Conservation (phyloP, 495 filamentous ascomycete species). For the Bacidia rubella region DNA sequence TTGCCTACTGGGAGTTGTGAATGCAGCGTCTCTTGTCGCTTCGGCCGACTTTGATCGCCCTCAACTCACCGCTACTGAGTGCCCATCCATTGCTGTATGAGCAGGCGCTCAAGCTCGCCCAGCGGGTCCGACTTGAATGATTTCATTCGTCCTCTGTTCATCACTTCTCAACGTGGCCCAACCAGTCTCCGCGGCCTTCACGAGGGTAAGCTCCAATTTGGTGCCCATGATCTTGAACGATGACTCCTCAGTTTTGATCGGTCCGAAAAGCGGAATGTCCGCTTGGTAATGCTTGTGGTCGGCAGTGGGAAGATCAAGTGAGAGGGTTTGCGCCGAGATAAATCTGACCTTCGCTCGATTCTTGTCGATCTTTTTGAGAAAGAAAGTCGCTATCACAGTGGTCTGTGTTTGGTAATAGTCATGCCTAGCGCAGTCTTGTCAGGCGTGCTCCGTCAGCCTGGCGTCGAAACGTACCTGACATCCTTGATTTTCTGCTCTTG, state of each 20-base stretch:
- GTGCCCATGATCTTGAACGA: slow-evolving; percentile 83
- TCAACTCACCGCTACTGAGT: no score
- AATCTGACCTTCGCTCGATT: slow-evolving; percentile 58
- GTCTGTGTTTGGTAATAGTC: slow-evolving; percentile 92
- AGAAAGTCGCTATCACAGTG: slow-evolving; percentile 79
- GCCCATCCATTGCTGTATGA: no score
- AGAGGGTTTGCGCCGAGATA: slow-evolving; percentile 35
- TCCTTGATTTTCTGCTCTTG: slow-evolving; percentile 45
- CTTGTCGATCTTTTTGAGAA: slow-evolving; percentile 94
- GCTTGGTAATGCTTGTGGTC: slow-evolving; percentile 74
- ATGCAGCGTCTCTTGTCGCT: no score
- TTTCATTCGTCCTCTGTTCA: slow-evolving; percentile 62
- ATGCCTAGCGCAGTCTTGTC: slow-evolving; percentile 35
- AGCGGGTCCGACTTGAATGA: slow-evolving; percentile 70
- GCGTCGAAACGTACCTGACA: slow-evolving; percentile 46
- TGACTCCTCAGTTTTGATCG: slow-evolving; percentile 59
- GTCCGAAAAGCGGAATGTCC: slow-evolving; percentile 59
- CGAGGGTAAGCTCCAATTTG: slow-evolving; percentile 77
- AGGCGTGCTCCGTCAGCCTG: no score
- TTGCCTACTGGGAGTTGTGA: no score
- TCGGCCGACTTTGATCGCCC: no score
- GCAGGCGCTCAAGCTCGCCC: slow-evolving; percentile 40
- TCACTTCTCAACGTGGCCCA: slow-evolving; percentile 87
- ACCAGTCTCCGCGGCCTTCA: slow-evolving; percentile 67
- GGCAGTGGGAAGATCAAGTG: slow-evolving; percentile 68